Conservation (phyloP, 768 basidiomycete species). For the Mycena galopus region DNA sequence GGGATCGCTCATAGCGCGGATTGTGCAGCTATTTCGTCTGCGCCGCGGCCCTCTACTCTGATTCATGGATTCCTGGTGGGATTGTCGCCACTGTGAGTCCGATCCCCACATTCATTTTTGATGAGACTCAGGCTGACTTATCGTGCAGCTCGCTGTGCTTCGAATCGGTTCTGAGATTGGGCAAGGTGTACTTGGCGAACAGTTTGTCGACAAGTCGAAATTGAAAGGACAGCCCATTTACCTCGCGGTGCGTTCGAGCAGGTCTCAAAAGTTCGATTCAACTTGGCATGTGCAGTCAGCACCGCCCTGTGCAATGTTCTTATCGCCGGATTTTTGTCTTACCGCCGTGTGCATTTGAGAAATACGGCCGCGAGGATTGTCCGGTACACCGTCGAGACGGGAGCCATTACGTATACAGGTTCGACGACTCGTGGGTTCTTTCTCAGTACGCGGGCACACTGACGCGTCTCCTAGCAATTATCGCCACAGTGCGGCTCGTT, state of each 20-base stretch:
- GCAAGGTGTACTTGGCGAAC: constrained; percentile 23
- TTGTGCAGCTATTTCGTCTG: not conserved
- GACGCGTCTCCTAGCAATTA: constrained; percentile 39
- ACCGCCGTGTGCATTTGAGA: constrained; percentile 41
- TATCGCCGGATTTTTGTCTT: constrained; percentile 49
- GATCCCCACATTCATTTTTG: too few species aligned
- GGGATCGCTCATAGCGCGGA: not conserved
- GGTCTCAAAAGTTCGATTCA: too few species aligned
- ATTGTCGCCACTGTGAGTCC: not conserved
- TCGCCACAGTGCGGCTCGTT: constrained; percentile 46
- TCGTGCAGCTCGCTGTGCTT: constrained; percentile 20
- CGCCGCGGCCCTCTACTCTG: not conserved
- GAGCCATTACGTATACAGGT: constrained; percentile 50
- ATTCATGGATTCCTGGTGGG: not conserved
- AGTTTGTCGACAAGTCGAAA: not conserved
- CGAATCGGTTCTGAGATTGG: constrained; percentile 19
- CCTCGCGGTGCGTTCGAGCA: not conserved
- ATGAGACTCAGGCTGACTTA: not conserved
- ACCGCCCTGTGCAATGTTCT: constrained; percentile 48
- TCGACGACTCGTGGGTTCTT: not conserved
- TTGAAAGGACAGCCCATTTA: constrained; percentile 17
- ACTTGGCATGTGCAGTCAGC: constrained; percentile 29
- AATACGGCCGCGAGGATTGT: constrained; percentile 46
- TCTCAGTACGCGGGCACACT: not conserved
- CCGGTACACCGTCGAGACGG: constrained; percentile 52